phyloP scores from a whole-genome alignment of 257 asterid species.

The Nicotiana sylvestris region DNA sequence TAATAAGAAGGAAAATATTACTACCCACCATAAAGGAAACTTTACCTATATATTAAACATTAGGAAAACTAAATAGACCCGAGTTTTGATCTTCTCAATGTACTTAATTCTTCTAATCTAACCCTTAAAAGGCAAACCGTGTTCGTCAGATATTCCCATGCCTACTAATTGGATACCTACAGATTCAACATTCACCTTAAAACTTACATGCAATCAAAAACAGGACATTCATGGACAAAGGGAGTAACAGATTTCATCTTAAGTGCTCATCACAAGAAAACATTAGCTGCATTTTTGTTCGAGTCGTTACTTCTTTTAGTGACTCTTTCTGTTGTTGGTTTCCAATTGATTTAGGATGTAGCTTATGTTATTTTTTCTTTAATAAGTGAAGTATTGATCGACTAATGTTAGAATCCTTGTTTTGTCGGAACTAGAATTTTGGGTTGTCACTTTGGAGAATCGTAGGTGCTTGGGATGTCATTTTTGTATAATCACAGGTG shows the following conservation, averaged over 20 bases:
- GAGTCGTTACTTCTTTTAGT: not conserved
- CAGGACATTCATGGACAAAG: slow-evolving; percentile 1
- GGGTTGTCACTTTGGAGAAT: not conserved
- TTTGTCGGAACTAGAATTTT: not conserved
- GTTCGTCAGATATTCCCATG: not conserved
- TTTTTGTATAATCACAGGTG: not conserved
- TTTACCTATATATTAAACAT: not conserved
- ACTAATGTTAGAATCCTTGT: slow-evolving; percentile 1
- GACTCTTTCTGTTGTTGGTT: not conserved
- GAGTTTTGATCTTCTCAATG: not conserved
- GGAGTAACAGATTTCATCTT: not conserved
- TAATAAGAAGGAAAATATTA: not conserved
- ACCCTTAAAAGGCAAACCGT: not conserved
- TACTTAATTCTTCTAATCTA: not conserved
- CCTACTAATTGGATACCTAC: not conserved
- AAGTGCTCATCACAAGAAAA: not conserved
- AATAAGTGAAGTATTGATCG: not conserved
- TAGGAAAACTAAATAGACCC: not conserved
- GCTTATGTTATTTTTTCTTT: not conserved
- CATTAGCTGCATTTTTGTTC: not conserved
- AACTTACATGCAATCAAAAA: not conserved
- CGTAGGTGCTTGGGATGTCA: not conserved
- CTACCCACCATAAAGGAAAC: not conserved
- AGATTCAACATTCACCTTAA: not conserved
- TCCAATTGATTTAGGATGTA: not conserved